A percentile compares a stretch with the other conserved stretches of the same genome.
Evolutionary conservation across 495 filamentous ascomycete genomes (phyloP).

Genomic region (Xylaria longipes): DNA sequence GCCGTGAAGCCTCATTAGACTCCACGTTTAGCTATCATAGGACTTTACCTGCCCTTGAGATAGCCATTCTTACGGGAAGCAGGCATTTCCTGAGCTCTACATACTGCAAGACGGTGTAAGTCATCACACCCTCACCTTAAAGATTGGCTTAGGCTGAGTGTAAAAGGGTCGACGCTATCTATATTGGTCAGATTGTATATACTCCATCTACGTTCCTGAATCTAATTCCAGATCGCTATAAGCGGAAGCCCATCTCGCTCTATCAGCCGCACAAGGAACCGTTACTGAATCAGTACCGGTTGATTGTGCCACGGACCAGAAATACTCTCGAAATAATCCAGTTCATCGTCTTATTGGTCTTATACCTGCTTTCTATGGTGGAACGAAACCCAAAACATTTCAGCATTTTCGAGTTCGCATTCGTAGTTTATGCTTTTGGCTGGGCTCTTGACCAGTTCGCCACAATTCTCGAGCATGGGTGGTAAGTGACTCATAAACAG

Average conservation of each 20-base stretch:
- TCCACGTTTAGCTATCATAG: constrained; percentile 59
- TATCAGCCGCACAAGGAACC: constrained; percentile 71
- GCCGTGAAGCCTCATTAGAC: constrained; percentile 53
- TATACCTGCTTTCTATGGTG: constrained; percentile 70
- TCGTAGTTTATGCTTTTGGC: constrained; percentile 69
- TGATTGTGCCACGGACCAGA: constrained; percentile 72
- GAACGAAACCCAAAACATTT: constrained; percentile 57
- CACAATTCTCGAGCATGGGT: constrained; percentile 73
- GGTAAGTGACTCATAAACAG: constrained; percentile 44
- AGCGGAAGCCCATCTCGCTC: constrained; percentile 71
- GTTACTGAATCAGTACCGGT: constrained; percentile 75
- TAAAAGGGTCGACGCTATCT: constrained; percentile 67
- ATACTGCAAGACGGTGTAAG: constrained; percentile 69
- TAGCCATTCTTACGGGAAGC: constrained; percentile 73
- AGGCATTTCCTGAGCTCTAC: constrained; percentile 70
- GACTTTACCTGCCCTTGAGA: constrained; percentile 70
- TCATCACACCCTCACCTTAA: not conserved
- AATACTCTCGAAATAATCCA: constrained; percentile 72
- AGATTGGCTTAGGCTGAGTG: constrained; percentile 16
- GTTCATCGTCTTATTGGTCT: constrained; percentile 64
- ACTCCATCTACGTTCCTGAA: constrained; percentile 73
- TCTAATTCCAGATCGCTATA: constrained; percentile 76
- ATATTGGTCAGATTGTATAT: constrained; percentile 70
- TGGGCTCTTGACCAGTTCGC: constrained; percentile 77
- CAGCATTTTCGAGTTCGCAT: constrained; percentile 62